phyloP scores from a whole-genome alignment of 176 grass and related monocot genomes.

The Ampelocalamus luodianensis region DNA sequence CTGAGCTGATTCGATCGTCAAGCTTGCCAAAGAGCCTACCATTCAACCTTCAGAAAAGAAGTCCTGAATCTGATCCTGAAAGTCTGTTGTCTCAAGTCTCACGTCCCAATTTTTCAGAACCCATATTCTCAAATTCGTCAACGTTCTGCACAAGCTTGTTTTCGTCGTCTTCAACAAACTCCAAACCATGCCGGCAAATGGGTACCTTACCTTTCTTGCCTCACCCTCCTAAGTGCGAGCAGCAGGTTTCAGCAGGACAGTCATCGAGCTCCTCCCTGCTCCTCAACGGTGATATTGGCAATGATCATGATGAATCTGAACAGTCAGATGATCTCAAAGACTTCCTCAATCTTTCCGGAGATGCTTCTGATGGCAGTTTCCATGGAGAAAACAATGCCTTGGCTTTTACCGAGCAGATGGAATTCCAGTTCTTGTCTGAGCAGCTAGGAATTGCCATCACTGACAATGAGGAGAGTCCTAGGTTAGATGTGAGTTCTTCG shows the following conservation, averaged over 20 bases:
- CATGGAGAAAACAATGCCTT: conserved; percentile 53
- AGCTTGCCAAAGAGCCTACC: conserved; percentile 48
- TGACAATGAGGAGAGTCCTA: conserved; percentile 77
- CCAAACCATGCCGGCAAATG: conserved; percentile 43
- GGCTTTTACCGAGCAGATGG: conserved; percentile 62
- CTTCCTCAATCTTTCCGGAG: conserved; percentile 76
- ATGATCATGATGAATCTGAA: conserved; percentile 50
- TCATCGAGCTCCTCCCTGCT: conserved; percentile 54
- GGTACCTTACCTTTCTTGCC: conserved; percentile 75
- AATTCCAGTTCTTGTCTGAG: conserved; percentile 90
- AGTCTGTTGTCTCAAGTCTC: conserved; percentile 56
- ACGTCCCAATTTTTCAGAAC: conserved; percentile 63
- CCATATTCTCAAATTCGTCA: conserved; percentile 71
- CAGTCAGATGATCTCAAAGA: conserved; percentile 73
- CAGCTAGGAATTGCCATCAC: conserved; percentile 89
- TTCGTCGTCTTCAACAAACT: conserved; percentile 60
- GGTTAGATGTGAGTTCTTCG: conserved; percentile 69
- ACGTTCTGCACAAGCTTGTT: conserved; percentile 89
- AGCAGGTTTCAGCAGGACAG: conserved; percentile 48
- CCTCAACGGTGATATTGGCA: conserved; percentile 41
- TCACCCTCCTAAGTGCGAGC: conserved; percentile 72
- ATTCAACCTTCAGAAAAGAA: conserved; percentile 54
- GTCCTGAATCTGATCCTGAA: conserved; percentile 54
- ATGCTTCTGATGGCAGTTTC: conserved; percentile 73
- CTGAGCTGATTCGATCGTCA: conserved; percentile 41